A percentile compares a stretch with the other conserved stretches of the same genome.
Conservation (phyloP, 225 moss, liverwort and hornwort genomes). For the Straminergon stramineum region DNA sequence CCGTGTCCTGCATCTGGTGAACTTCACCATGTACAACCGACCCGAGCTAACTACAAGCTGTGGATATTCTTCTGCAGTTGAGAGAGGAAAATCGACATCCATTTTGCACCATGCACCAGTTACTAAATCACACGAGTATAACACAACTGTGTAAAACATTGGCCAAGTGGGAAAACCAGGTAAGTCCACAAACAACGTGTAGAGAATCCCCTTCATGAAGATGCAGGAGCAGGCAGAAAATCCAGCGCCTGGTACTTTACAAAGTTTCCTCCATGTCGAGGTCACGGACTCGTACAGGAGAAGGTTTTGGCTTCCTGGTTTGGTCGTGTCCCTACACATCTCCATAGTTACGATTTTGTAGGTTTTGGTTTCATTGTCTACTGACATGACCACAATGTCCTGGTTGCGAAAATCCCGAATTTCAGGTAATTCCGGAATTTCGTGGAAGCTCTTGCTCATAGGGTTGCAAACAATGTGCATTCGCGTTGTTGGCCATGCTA, state of each 20-base stretch:
- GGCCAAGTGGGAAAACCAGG: background rate
- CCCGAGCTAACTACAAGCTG: background rate
- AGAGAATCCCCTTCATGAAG: background rate
- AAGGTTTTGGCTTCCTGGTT: background rate
- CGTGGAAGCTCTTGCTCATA: background rate
- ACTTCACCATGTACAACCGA: background rate
- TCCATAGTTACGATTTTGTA: background rate
- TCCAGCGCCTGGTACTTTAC: background rate
- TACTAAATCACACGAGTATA: background rate
- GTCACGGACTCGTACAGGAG: background rate
- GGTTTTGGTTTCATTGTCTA: background rate
- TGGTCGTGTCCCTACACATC: fast-evolving
- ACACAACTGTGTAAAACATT: too few relatives aligned
- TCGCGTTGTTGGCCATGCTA: too few relatives aligned
- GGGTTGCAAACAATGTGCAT: background rate
- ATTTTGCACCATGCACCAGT: background rate
- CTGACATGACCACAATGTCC: background rate
- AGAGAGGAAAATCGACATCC: background rate
- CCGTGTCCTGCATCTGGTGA: background rate
- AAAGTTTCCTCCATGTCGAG: background rate
- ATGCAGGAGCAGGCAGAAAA: background rate
- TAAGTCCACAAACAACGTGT: background rate
- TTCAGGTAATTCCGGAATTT: background rate
- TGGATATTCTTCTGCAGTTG: fast-evolving
- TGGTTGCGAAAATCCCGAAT: fast-evolving